Evolutionary conservation across 768 basidiomycete genomes (phyloP).

Genomic region (Tulasnella sp.): DNA sequence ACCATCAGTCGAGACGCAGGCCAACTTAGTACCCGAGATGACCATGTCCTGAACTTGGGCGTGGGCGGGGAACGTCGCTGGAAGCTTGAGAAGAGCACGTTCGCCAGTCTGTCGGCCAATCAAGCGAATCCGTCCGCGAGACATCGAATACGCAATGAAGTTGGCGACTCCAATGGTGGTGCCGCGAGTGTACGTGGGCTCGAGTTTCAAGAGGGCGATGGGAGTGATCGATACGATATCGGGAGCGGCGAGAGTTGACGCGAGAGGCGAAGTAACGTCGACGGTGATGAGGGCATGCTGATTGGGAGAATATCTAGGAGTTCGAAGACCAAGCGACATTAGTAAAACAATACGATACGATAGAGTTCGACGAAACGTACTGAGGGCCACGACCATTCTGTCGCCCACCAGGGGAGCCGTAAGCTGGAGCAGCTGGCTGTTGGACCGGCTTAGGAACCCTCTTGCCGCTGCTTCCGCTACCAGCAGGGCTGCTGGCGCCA

Average conservation of each 20-base stretch:
- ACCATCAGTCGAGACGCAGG: constrained; percentile 82
- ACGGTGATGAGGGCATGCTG: constrained; percentile 28
- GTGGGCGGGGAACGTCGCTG: constrained; percentile 51
- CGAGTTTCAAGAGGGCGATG: constrained; percentile 82
- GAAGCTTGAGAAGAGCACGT: constrained; percentile 74
- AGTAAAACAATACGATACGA: background rate
- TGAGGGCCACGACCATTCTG: constrained; percentile 35
- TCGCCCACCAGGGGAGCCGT: constrained; percentile 13
- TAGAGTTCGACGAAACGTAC: background rate
- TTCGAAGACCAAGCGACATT: background rate
- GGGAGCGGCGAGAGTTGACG: constrained; percentile 68
- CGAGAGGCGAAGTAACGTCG: constrained; percentile 41
- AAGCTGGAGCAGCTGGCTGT: background rate
- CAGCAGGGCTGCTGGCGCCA: constrained; percentile 18
- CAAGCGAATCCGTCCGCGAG: constrained; percentile 80
- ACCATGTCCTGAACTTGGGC: constrained; percentile 82
- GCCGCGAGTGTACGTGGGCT: constrained; percentile 76
- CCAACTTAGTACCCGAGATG: constrained; percentile 73
- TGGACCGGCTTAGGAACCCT: background rate
- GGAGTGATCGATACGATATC: constrained; percentile 85
- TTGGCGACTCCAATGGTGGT: constrained; percentile 87
- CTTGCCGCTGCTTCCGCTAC: constrained; percentile 15
- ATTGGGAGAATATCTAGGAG: constrained; percentile 19
- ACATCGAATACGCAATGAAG: constrained; percentile 93
- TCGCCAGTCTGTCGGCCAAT: constrained; percentile 86